phyloP scores from a whole-genome alignment of 805 yeast species.

The Aciculoconidium aculeatum region DNA sequence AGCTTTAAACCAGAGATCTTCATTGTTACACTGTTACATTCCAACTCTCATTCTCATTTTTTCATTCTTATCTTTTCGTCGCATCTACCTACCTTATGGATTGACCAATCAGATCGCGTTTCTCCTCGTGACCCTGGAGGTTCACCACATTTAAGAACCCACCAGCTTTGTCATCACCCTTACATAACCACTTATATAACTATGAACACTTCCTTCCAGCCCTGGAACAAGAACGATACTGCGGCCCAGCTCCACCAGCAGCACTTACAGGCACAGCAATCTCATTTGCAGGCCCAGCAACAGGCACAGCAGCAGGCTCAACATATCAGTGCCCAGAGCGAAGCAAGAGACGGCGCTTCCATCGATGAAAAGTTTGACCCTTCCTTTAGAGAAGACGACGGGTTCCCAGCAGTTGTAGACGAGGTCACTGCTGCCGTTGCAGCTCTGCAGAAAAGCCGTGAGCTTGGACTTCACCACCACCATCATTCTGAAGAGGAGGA shows the following conservation, averaged over 20 bases:
- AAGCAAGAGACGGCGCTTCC: slow-evolving; percentile 5
- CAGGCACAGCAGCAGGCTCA: slow-evolving; percentile 5
- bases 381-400: slow-evolving; percentile 24
- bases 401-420: slow-evolving; percentile 17
- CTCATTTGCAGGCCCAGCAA: slow-evolving; percentile 7
- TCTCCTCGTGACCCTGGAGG: too few relatives aligned
- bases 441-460: slow-evolving; percentile 13
- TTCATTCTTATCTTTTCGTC: too few relatives aligned
- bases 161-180: too few relatives aligned
- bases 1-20: too few relatives aligned
- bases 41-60: too few relatives aligned
- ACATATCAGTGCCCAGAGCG: slow-evolving; percentile 1
- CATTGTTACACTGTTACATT: too few relatives aligned
- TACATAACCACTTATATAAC: slow-evolving; percentile 8
- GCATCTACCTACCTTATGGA: too few relatives aligned
- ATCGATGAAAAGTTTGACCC: slow-evolving; percentile 27
- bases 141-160: slow-evolving; percentile 10
- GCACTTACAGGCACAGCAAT: slow-evolving; percentile 6
- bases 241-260: slow-evolving; percentile 5
- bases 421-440: slow-evolving; percentile 22
- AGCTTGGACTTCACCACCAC: slow-evolving; percentile 5
- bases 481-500: slow-evolving; percentile 4
- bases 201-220: slow-evolving; percentile 19
- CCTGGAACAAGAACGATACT: slow-evolving; percentile 19
- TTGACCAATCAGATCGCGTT: too few relatives aligned